Base-by-base conservation (phyloP, 148 eudicot genomes). In the Spergularia bocconei region DNA sequence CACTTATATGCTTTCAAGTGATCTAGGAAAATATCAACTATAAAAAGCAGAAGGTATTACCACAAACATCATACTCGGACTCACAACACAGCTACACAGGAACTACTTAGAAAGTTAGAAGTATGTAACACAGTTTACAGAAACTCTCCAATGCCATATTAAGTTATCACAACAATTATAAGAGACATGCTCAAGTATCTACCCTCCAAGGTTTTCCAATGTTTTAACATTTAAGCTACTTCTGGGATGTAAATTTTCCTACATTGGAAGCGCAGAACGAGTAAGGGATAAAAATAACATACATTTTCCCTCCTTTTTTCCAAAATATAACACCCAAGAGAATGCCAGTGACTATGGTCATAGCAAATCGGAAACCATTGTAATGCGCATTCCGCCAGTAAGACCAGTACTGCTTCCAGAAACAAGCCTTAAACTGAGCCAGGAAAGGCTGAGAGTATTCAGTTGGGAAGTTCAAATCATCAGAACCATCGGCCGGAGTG, bases 321-420 rank as follows among this genome's bases (percentile, higher is more conserved):
- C 88, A 88, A 72, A 86, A 92, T 20, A 90, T 79, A 53, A 82
- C 36, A 56, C 97, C 97, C 15, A 90, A 82, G 65, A 88, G 0
- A 41, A 79, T 6, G 39, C 87, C 93, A 52, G 82, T 71, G 1
- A 72, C 14, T 11, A 69, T 72, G 7, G 90, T 81, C 77, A 85
- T 76, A 36, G 82, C 44, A 52, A 87, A 85, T 9, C 96, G 82
- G 62, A 80, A 78, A 61, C 58, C 83, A 59, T 88, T 92, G 70
- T 88, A 90, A 13, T 82, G 75, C 25, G 97, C 85, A 69, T 87
- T 86, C 65, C 87, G 87, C 97, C 97, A 92, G 59, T 92, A 92
- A 59, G 97, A 90, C 86, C 82, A 75, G 54, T 85, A 67, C 7
- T 86, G 92, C 80, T 87, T 88, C 96, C 96, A 88, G 63, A 88